Conservation (phyloP, 176 grass and related monocot species). For the Triticum turgidum region DNA sequence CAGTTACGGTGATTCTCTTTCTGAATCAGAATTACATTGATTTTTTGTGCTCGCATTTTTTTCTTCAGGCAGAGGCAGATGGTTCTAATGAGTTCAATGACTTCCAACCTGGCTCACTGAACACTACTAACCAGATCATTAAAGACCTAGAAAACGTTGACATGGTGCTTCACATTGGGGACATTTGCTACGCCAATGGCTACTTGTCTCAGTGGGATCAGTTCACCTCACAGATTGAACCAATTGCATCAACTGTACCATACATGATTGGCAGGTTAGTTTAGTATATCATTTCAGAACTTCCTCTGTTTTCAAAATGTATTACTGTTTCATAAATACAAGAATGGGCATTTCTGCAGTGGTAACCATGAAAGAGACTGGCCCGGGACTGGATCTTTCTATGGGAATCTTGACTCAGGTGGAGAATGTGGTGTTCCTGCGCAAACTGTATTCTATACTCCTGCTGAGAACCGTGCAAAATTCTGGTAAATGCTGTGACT, state of each 20-base stretch:
- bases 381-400: slow-evolving; percentile 85
- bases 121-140: slow-evolving; percentile 73
- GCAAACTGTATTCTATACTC: slow-evolving; percentile 93
- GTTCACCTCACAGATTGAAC: slow-evolving; percentile 79
- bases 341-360: slow-evolving; percentile 23
- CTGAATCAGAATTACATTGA: neutral
- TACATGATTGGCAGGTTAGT: slow-evolving; percentile 88
- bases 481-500: slow-evolving; percentile 51
- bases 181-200: slow-evolving; percentile 75
- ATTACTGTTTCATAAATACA: neutral
- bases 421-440: slow-evolving; percentile 91
- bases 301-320: neutral
- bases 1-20: neutral
- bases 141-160: slow-evolving; percentile 73
- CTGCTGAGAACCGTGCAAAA: slow-evolving; percentile 80
- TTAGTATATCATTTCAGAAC: neutral
- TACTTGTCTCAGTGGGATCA: slow-evolving; percentile 96
- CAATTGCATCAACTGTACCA: slow-evolving; percentile 67
- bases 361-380: slow-evolving; percentile 97
- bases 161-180: slow-evolving; percentile 81
- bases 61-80: slow-evolving; percentile 72
- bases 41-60: neutral
- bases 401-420: slow-evolving; percentile 63
- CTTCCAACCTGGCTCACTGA: slow-evolving; percentile 70
- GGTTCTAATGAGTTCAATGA: slow-evolving; percentile 83